These are phyloP conservation scores for Magnaporthales sp. DNA, from an alignment of 2,329 filamentous ascomycete species.

Conservation along the genomic window DNA sequence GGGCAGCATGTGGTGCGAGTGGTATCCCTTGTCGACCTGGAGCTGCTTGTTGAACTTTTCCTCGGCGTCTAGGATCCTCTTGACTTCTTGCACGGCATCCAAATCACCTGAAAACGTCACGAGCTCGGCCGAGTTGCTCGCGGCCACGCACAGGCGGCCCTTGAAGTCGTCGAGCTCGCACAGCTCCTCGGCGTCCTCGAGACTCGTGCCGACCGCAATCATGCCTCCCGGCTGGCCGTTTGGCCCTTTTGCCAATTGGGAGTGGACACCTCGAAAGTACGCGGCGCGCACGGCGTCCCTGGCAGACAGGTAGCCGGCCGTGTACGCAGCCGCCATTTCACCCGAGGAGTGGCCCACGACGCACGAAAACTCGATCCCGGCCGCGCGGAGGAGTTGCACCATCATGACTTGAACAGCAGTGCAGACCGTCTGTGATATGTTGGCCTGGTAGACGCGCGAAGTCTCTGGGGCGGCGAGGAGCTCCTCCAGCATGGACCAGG, in stretches of 20 bases:
- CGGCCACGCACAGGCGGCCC: not conserved
- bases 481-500: conserved; percentile 26
- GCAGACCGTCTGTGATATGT: conserved; percentile 18
- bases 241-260: conserved; percentile 11
- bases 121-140: conserved; percentile 13
- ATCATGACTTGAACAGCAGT: conserved; percentile 22
- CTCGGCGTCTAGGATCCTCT: conserved; percentile 10
- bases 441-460: not conserved
- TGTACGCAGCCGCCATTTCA: conserved; percentile 24
- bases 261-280: conserved; percentile 12
- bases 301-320: conserved; percentile 13
- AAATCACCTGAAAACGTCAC: conserved; percentile 33
- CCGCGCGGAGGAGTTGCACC: conserved; percentile 18
- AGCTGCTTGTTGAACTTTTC: conserved; percentile 11
- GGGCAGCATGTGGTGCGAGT: conserved; percentile 16
- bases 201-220: conserved; percentile 30
- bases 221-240: conserved; percentile 18
- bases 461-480: not conserved
- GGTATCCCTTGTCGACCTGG: conserved; percentile 17
- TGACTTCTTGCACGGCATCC: conserved; percentile 8
- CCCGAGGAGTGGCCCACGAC: conserved; percentile 26
- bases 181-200: conserved; percentile 2
- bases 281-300: conserved; percentile 14
- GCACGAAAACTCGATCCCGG: conserved; percentile 14
- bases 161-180: not conserved